Evolutionary conservation across 257 asterid species (phyloP), one percentile per base, ranked within the genome.

Genomic region (Solanum pinnatisectum): DNA sequence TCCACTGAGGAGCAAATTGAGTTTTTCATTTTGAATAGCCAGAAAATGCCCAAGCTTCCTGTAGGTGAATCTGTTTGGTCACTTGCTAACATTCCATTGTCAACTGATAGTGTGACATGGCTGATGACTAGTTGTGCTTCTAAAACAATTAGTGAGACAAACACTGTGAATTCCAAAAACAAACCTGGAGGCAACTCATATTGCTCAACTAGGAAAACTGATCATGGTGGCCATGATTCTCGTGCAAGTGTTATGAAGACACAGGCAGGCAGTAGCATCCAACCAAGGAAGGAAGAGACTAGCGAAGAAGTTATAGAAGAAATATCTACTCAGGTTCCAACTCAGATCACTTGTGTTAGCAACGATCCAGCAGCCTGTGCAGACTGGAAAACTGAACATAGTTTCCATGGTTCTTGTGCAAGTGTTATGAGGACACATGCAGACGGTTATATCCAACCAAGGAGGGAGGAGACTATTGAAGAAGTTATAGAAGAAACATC

Each of bases 121-220:
- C 30, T 52, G 25, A 87, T n/a, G n/a, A 68, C n/a, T 71, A 71
- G n/a, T 68, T 68, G 68, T 90, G 46, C 83, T 33, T 72, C 92
- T 46, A 70, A 42, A 33, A 87, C 86, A 40, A 84, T 49, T 3
- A 93, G 92, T 72, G 94, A 89, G 67, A 86, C 90, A 32, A 92
- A 87, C 89, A 77, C 88, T 33, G 84, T 81, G 15, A 59, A 40
- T 44, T 44, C 77, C 86, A 91, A 91, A 86, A 90, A 86, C 89
- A 90, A 42, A 85, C 87, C 88, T 12, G 89, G 87, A 44, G 88
- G 87, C 79, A 87, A 85, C 86, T 91, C 98, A 27, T 90, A 87
- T 49, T 95, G 98, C 98, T 97, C 98, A n/a, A 97, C 95, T 32
- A 93, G 98, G 96, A 93, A 89, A 91, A 91, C 93, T 82, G 95